These are phyloP conservation scores for Astragalus membranaceus DNA, from an alignment of 306 rosid genomes.

Conservation along the genomic window DNA sequence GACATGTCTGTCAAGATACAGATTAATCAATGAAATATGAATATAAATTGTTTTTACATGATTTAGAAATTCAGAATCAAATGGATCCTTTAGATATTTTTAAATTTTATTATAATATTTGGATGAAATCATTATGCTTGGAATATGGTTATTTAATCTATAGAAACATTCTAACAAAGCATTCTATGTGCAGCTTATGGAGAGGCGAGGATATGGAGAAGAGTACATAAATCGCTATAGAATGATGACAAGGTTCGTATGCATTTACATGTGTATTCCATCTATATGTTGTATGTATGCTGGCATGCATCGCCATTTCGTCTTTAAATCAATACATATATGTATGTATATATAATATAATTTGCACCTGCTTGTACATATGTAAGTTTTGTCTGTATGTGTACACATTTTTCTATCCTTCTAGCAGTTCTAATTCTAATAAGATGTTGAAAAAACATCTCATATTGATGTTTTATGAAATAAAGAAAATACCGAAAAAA, in stretches of 20 bases:
- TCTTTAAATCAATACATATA: neutral
- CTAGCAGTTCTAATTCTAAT: neutral
- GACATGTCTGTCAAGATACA: neutral
- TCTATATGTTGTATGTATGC: neutral
- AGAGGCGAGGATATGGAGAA: conserved; percentile 78
- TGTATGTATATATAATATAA: neutral
- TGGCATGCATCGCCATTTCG: neutral
- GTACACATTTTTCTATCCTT: neutral
- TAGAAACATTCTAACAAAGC: conserved; percentile 20
- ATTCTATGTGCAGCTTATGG: conserved; percentile 69
- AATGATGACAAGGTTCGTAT: conserved; percentile 85
- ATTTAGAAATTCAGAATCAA: neutral
- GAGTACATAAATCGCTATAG: conserved; percentile 82
- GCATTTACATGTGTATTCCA: neutral
- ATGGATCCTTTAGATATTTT: neutral
- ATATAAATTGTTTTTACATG: neutral
- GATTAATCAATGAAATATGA: neutral
- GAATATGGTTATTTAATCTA: conserved; percentile 9
- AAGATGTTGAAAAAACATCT: neutral
- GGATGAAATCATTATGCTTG: neutral
- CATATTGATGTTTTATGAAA: neutral
- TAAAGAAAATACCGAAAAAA: neutral
- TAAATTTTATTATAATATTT: neutral
- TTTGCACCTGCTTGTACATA: neutral
- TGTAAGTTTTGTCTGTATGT: neutral